Conservation (phyloP, 371 early-diverging fungal species). For the Conidiobolus incongruus region DNA sequence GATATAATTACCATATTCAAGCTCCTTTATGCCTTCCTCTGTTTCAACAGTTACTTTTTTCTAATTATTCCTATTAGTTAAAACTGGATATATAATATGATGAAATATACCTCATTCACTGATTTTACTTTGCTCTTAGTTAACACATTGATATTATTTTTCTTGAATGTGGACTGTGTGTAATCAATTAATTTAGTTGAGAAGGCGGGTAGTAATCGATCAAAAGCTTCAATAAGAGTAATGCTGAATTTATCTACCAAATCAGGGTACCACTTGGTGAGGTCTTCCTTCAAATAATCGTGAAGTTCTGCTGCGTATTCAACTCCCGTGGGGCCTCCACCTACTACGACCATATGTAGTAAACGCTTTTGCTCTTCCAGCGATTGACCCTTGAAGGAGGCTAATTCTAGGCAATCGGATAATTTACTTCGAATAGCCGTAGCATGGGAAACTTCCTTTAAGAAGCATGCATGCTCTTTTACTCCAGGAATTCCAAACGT, state of each 20-base stretch:
- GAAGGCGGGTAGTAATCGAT: slow-evolving; percentile 73
- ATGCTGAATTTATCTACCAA: slow-evolving; percentile 65
- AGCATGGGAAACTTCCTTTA: slow-evolving; percentile 78
- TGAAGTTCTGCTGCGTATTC: slow-evolving; percentile 89
- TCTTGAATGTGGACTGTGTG: slow-evolving; percentile 67
- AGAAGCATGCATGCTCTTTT: slow-evolving; percentile 58
- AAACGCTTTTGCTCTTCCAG: slow-evolving; percentile 54
- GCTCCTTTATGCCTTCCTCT: slow-evolving; percentile 25
- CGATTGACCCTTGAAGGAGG: slow-evolving; percentile 55
- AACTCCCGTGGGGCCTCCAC: slow-evolving; percentile 90
- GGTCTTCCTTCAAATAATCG: slow-evolving; percentile 73
- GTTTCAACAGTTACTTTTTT: no score
- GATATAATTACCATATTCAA: slow-evolving; percentile 86
- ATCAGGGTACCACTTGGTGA: slow-evolving; percentile 64
- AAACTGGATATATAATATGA: no score
- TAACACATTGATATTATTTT: slow-evolving; percentile 61
- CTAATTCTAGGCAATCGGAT: slow-evolving; percentile 77
- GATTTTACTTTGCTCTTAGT: slow-evolving; percentile 80
- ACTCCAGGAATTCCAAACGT: slow-evolving; percentile 82
- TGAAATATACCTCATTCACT: slow-evolving; percentile 53
- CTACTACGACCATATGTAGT: slow-evolving; percentile 87
- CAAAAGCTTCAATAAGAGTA: slow-evolving; percentile 70
- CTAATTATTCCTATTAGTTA: no score
- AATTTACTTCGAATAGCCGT: slow-evolving; percentile 63
- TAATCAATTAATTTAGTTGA: slow-evolving; percentile 72